Base-by-base conservation (phyloP, 148 eudicot genomes). In the Drosera capensis region DNA sequence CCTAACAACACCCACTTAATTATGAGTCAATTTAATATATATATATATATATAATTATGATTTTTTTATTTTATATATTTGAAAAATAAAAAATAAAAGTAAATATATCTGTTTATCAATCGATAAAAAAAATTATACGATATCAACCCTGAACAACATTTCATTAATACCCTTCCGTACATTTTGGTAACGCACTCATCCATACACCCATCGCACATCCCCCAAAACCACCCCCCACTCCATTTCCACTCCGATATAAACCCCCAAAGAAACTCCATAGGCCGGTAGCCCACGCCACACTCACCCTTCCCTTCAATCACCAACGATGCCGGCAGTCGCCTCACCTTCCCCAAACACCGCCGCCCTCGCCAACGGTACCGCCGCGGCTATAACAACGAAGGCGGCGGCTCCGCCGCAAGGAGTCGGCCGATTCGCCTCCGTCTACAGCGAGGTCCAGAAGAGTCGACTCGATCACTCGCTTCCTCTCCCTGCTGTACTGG, bases 361-460 rank as follows among this genome's bases (percentile, higher is more conserved):
- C 31, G 54, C 69, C 7, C 79, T 79, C 63, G 86, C 82, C 41
- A 64, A 62, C 57, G 64, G 63, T n/a, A n/a, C n/a, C 21, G 63
- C 48, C 25, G n/a, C n/a, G n/a, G n/a, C n/a, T n/a, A n/a, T n/a
- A n/a, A n/a, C 68, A 24, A 59, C 71, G n/a, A n/a, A n/a, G n/a
- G n/a, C 59, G 71, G 15, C 51, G 1, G 7, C 49, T 25, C 46
- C 63, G 52, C 52, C 69, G 28, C 38, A 13, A 34, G 57, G 40
- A 0, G 52, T 71, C 43, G 78, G 86, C 19, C 81, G 87, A 14
- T 38, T 62, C 36, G 52, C 82, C 0, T 40, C 71, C 1, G 93
- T 84, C 6, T 90, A 90, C 72, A 80, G 93, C 29, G 97, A 90
- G 49, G 79, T 90, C 2, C 97, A 90, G 51, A 73, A 82, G 56